Evolutionary conservation across 805 yeast genomes (phyloP).

Genomic region (Wickerhamiella kazuoi): DNA sequence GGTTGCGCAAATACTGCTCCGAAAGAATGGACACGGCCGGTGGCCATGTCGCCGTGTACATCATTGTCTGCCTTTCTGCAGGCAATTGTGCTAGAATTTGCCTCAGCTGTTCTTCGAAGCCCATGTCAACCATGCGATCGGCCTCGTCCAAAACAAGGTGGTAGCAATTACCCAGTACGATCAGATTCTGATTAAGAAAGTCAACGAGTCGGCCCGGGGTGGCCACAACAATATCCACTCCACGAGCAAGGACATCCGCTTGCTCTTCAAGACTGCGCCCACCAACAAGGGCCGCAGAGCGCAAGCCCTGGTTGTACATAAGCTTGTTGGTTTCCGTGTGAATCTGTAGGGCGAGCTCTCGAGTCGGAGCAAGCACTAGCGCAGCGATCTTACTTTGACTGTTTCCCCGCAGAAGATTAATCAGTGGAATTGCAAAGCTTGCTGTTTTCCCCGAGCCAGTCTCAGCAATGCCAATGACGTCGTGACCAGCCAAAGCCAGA

Average conservation of each 20-base stretch:
- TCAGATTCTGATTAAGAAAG: conserved; percentile 47
- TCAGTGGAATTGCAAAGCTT: conserved; percentile 58
- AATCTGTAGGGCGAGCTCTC: conserved; percentile 85
- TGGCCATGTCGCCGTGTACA: conserved; percentile 93
- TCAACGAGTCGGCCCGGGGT: conserved; percentile 90
- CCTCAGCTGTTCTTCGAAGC: conserved; percentile 68
- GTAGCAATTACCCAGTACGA: conserved; percentile 42
- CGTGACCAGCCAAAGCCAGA: conserved; percentile 37
- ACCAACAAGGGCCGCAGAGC: conserved; percentile 57
- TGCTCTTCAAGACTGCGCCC: conserved; percentile 76
- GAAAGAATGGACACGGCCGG: conserved; percentile 51
- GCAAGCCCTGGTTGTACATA: conserved; percentile 21
- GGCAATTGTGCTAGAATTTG: conserved; percentile 43
- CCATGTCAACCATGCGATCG: conserved; percentile 89
- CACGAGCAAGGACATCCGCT: conserved; percentile 35
- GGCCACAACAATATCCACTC: conserved; percentile 70
- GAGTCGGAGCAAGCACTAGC: conserved; percentile 71
- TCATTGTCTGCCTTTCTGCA: conserved; percentile 43
- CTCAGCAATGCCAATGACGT: conserved; percentile 79
- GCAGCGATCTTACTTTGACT: conserved; percentile 24
- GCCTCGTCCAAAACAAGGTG: conserved; percentile 82
- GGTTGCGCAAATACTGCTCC: conserved; percentile 38
- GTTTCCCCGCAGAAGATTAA: conserved; percentile 32
- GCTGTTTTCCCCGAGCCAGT: conserved; percentile 95
- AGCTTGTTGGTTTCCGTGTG: conserved; percentile 45